phyloP scores from a whole-genome alignment of 2,329 filamentous ascomycete species.

The Botrytis medusae region DNA sequence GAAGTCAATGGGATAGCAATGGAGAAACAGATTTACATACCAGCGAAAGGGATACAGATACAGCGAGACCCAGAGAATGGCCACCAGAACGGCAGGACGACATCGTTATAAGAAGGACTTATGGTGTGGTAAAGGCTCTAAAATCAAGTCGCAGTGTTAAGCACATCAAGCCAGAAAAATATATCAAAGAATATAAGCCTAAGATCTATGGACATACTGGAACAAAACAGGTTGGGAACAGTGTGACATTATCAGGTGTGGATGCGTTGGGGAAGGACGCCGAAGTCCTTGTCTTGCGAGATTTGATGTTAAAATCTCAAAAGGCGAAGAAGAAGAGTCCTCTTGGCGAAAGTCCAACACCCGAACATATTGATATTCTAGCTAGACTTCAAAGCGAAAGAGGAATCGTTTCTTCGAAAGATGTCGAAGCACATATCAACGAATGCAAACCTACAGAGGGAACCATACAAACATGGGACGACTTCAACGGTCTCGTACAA shows the following conservation, averaged over 20 bases:
- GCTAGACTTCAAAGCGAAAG: conserved; percentile 34
- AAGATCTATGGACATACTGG: conserved; percentile 32
- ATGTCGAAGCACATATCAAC: conserved; percentile 38
- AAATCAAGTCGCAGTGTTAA: background rate
- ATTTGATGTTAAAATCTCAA: conserved; percentile 30
- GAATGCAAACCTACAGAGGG: conserved; percentile 31
- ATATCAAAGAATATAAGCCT: background rate
- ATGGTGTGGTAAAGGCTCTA: background rate
- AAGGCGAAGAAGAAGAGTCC: background rate
- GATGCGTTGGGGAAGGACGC: conserved; percentile 29
- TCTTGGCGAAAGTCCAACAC: conserved; percentile 16
- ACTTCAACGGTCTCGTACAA: conserved; percentile 35
- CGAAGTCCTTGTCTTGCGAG: conserved; percentile 39
- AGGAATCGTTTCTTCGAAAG: conserved; percentile 33
- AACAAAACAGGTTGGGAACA: conserved; percentile 28
- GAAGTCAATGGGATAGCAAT: background rate
- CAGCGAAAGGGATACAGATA: background rate
- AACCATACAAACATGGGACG: conserved; percentile 30
- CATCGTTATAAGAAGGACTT: background rate
- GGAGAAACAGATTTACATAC: background rate
- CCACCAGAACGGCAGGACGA: background rate
- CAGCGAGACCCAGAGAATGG: background rate
- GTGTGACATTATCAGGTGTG: conserved; percentile 27
- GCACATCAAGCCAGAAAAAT: background rate
- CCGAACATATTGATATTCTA: conserved; percentile 38